Evolutionary conservation across 768 basidiomycete genomes (phyloP).

Genomic region (Psilocybe cyanescens): DNA sequence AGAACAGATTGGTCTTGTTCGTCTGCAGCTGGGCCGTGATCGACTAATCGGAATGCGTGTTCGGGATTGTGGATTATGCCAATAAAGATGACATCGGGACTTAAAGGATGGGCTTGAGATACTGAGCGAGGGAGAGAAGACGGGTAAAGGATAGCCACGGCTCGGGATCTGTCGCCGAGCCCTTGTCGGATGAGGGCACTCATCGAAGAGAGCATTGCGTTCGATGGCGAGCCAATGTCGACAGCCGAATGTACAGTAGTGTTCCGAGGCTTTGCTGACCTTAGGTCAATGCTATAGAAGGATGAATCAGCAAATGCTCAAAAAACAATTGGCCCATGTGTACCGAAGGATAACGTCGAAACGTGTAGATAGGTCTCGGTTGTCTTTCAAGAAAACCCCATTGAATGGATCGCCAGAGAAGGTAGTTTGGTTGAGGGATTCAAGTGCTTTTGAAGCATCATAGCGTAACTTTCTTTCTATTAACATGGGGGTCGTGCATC

Average conservation of each 20-base stretch:
- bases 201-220: conserved; percentile 58
- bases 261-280: conserved; percentile 46
- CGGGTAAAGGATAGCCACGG: conserved; percentile 62
- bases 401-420: conserved; percentile 65
- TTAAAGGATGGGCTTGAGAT: conserved; percentile 59
- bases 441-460: conserved; percentile 78
- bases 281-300: conserved; percentile 55
- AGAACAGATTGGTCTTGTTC: conserved; percentile 54
- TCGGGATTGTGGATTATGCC: conserved; percentile 77
- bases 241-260: conserved; percentile 48
- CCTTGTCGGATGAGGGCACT: conserved; percentile 59
- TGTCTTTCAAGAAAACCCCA: conserved; percentile 73
- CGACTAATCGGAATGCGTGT: conserved; percentile 83
- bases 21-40: conserved; percentile 85
- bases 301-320: conserved; percentile 1
- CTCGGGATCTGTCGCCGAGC: conserved; percentile 73
- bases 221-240: conserved; percentile 65
- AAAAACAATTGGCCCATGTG: conserved; percentile 20
- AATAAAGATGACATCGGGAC: conserved; percentile 57
- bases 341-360: conserved; percentile 79
- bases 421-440: conserved; percentile 54
- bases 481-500: neutral
- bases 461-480: conserved; percentile 57
- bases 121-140: conserved; percentile 47
- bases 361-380: conserved; percentile 61